Evolutionary conservation across 176 grass and related monocot genomes (phyloP), one percentile per base, ranked within the genome.

Genomic region (Ensete ventricosum): DNA sequence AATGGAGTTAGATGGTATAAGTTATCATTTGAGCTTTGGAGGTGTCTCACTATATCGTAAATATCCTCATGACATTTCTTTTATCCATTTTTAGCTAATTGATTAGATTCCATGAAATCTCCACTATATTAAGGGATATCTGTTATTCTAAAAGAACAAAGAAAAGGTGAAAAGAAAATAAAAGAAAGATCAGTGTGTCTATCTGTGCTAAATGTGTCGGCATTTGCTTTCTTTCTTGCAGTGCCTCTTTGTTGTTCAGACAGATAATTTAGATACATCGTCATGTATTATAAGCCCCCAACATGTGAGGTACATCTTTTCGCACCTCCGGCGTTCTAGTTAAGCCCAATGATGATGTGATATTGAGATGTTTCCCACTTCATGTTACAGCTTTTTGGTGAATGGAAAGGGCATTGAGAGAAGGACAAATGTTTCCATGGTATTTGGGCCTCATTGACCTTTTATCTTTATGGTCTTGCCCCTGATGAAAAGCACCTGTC

Each of bases 361-460:
- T 48, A 53, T 60, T 82, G 34, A 64, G 20, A 1, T 52, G 50
- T 83, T 72, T 78, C 14, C 81, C 4, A 2, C 3, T 66, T 70
- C 49, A 25, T 83, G 59, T 84, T 85, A 73, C 78, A 99, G 95
- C 70, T 91, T 99, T 87, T 84, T 99, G 79, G 58, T 99, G 53
- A 99, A 99, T 27, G 95, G 91, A 77, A 99, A 89, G 72, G 90
- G 86, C 7, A 86, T 99, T 54, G 95, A 99, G 64, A 91, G 68
- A 78, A 99, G 95, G 80, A 99, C 79, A 79, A 99, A 89, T 84
- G 68, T 89, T 82, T 79, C 80, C 78, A 85, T 94, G 95, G 95
- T 99, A 67, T 73, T 88, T 80, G 24, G 54, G 58, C 51, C 62
- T 52, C 27, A 64, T 7, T 50, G 53, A 76, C 79, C 77, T 83